Conservation (phyloP, 331 rosid genomes). For the Rosa hybrid region DNA sequence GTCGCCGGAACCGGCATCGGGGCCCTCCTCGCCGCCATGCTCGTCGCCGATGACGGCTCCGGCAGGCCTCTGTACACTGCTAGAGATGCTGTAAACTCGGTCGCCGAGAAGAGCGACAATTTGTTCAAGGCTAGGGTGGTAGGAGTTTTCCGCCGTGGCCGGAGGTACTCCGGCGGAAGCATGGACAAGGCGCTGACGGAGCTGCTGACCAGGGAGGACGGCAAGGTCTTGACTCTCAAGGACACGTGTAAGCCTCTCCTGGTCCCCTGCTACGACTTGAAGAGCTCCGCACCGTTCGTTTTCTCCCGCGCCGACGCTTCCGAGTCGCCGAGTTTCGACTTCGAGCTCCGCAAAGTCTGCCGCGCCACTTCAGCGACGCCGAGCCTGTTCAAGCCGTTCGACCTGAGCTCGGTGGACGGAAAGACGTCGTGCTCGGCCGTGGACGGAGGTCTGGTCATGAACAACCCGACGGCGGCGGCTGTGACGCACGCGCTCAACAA, state of each 20-base stretch:
- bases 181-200: constrained; percentile 71
- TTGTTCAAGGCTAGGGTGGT: constrained; percentile 41
- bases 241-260: constrained; percentile 90
- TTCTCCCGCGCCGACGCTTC: constrained; percentile 94
- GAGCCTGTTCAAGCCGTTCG: constrained; percentile 66
- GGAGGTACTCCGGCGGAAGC: constrained; percentile 56
- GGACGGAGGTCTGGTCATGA: constrained; percentile 96
- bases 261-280: constrained; percentile 91
- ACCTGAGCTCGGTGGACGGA: constrained; percentile 65
- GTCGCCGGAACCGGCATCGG: constrained; percentile 86
- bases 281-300: constrained; percentile 92
- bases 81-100: constrained; percentile 50
- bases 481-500: constrained; percentile 93
- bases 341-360: constrained; percentile 93
- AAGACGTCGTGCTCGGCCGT: constrained; percentile 82
- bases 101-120: constrained; percentile 43
- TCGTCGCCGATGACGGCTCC: constrained; percentile 65
- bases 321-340: constrained; percentile 84
- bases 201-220: constrained; percentile 52
- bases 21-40: constrained; percentile 77
- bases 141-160: constrained; percentile 49
- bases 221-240: constrained; percentile 57
- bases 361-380: constrained; percentile 94
- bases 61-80: constrained; percentile 81
- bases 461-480: constrained; percentile 93